These are phyloP conservation scores for Haplosporangium sp. DNA, from an alignment of 371 early-diverging fungal genomes.

Conservation along the genomic window DNA sequence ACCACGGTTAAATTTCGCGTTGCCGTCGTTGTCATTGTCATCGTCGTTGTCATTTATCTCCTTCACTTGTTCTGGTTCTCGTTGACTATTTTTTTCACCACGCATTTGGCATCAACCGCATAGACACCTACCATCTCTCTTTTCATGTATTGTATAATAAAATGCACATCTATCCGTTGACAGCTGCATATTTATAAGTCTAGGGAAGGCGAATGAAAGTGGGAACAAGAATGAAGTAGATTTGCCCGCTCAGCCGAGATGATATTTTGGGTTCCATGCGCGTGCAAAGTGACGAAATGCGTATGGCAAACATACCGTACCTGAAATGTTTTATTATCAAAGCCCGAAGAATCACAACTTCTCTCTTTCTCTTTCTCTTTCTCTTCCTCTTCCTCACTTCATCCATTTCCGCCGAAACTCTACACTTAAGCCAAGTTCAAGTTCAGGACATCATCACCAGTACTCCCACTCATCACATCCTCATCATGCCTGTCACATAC, in stretches of 20 bases:
- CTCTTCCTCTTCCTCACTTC: slow-evolving; percentile 1
- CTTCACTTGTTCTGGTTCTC: background rate
- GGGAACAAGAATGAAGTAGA: too few relatives aligned
- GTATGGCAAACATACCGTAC: too few relatives aligned
- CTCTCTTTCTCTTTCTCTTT: background rate
- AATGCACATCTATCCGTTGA: background rate
- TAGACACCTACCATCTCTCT: background rate
- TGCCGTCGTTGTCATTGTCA: too few relatives aligned
- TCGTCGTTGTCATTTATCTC: too few relatives aligned
- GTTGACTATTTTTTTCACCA: background rate
- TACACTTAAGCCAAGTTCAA: background rate
- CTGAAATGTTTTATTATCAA: too few relatives aligned
- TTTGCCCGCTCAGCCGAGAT: background rate
- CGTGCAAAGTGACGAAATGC: slow-evolving; percentile 18
- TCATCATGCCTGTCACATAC: slow-evolving; percentile 43
- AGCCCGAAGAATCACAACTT: too few relatives aligned
- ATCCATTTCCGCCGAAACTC: too few relatives aligned
- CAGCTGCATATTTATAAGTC: too few relatives aligned
- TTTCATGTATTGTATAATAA: slow-evolving; percentile 14
- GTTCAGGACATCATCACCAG: background rate
- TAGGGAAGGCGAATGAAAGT: too few relatives aligned
- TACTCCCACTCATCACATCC: background rate
- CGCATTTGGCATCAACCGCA: too few relatives aligned
- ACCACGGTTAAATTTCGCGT: slow-evolving; percentile 21
- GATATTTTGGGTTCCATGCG: background rate